Evolutionary conservation across 768 basidiomycete genomes (phyloP).

Genomic region (Brasilioporus rufonigricans): DNA sequence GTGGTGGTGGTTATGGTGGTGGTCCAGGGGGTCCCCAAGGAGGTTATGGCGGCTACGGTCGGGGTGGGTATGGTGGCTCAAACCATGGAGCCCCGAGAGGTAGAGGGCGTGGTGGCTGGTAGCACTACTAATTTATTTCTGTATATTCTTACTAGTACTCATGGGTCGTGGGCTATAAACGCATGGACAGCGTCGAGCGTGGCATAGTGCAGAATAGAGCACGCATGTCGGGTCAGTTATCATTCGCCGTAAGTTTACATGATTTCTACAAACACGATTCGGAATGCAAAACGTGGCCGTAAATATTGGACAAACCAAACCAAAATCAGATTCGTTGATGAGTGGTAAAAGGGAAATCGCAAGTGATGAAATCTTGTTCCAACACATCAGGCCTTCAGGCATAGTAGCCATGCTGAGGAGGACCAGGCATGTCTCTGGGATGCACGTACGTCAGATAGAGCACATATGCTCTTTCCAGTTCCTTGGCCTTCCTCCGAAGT

Average conservation of each 20-base stretch:
- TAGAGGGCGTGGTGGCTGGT: conserved; percentile 50
- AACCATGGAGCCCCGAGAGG: conserved; percentile 37
- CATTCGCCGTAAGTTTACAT: conserved; percentile 17
- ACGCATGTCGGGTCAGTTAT: conserved; percentile 5
- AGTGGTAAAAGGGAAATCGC: background rate
- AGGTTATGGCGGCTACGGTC: conserved; percentile 35
- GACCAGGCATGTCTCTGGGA: conserved; percentile 30
- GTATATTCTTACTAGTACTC: conserved; percentile 19
- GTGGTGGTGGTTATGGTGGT: conserved; percentile 12
- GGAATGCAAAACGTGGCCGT: background rate
- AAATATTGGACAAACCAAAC: background rate
- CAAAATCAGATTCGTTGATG: background rate
- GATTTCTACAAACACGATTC: conserved; percentile 6
- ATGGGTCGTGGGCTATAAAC: background rate
- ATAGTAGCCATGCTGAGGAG: conserved; percentile 29
- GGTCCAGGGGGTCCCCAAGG: conserved; percentile 22
- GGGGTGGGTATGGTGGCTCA: conserved; percentile 39
- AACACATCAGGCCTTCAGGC: conserved; percentile 15
- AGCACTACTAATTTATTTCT: conserved; percentile 29
- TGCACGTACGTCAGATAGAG: conserved; percentile 58
- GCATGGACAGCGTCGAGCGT: background rate
- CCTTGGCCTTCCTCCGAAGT: conserved; percentile 54
- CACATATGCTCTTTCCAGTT: conserved; percentile 59
- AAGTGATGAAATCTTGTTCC: background rate
- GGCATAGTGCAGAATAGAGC: background rate